phyloP scores from a whole-genome alignment of 352 stramenopile species.

The Phytopythium oedochilum region DNA sequence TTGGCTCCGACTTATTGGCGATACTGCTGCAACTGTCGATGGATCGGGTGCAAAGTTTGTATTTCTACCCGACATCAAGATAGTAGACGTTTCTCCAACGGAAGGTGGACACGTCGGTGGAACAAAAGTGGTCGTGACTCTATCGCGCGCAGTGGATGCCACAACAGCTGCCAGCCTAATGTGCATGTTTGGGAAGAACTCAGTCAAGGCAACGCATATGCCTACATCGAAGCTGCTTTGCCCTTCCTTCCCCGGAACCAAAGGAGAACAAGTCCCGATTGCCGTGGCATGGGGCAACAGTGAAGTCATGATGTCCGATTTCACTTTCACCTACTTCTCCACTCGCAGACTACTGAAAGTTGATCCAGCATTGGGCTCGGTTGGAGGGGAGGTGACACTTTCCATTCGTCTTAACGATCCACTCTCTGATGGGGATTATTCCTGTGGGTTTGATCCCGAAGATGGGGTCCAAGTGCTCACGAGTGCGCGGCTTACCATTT shows the following conservation, averaged over 20 bases:
- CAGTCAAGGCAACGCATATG: slow-evolving; percentile 6
- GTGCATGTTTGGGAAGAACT: slow-evolving; percentile 26
- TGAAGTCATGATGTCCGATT: slow-evolving; percentile 10
- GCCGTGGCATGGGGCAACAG: slow-evolving; percentile 15
- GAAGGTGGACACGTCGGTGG: slow-evolving; percentile 17
- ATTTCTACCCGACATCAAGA: slow-evolving; percentile 22
- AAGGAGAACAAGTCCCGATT: slow-evolving; percentile 11
- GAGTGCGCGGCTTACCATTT: slow-evolving; percentile 1
- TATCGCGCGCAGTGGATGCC: slow-evolving; percentile 12
- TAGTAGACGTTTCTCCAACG: slow-evolving; percentile 15
- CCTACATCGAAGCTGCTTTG: slow-evolving; percentile 16
- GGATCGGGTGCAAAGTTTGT: slow-evolving; percentile 18
- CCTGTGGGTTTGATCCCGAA: slow-evolving; percentile 24
- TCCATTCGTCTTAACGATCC: slow-evolving; percentile 14
- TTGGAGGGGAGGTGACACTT: slow-evolving; percentile 15
- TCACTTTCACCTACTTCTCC: slow-evolving; percentile 21
- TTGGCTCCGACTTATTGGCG: slow-evolving; percentile 12
- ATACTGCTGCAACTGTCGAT: slow-evolving; percentile 2
- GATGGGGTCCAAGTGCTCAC: slow-evolving; percentile 7
- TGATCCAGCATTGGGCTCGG: slow-evolving; percentile 15
- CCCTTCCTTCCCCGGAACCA: slow-evolving; percentile 7
- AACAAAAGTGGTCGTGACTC: slow-evolving; percentile 17
- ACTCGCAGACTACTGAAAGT: slow-evolving; percentile 19
- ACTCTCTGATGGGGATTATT: slow-evolving; percentile 8
- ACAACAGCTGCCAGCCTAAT: slow-evolving; percentile 4